phyloP scores from a whole-genome alignment of 441 rosid species.

The Gossypium trilobum region DNA sequence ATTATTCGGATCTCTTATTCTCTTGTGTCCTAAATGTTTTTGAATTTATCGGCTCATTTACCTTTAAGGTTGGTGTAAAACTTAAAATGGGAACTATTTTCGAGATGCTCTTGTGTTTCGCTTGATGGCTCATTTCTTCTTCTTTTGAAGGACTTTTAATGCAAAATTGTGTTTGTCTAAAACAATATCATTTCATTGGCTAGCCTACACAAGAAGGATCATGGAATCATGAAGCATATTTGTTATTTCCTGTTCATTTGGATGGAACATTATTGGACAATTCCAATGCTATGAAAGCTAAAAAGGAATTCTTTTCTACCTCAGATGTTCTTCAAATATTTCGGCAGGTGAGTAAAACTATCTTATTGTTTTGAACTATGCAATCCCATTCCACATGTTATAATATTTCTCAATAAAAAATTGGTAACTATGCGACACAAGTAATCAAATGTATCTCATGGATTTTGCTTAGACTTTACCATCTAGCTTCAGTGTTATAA shows the following conservation, averaged over 20 bases:
- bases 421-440: too few relatives aligned
- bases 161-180: constrained; percentile 3
- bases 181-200: constrained; percentile 14
- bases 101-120: not conserved
- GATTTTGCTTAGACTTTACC: not conserved
- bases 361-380: not conserved
- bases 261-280: constrained; percentile 91
- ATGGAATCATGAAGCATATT: constrained; percentile 83
- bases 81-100: not conserved
- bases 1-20: not conserved
- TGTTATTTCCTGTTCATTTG: constrained; percentile 91
- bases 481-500: not conserved
- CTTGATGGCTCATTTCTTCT: not conserved
- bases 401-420: not conserved
- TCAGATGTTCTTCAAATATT: constrained; percentile 81
- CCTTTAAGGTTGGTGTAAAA: not conserved
- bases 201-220: constrained; percentile 66
- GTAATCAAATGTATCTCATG: not conserved
- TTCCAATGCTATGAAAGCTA: constrained; percentile 59
- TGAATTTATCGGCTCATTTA: not conserved
- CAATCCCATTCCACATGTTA: constrained; percentile 3
- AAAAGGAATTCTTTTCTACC: constrained; percentile 74
- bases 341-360: constrained; percentile 51
- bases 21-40: not conserved
- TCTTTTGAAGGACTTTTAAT: not conserved